Percentiles rank a stretch among this genome's conserved stretches.
phyloP scores from a whole-genome alignment of 2,329 filamentous ascomycete species.

The Stromatinia cepivora region DNA sequence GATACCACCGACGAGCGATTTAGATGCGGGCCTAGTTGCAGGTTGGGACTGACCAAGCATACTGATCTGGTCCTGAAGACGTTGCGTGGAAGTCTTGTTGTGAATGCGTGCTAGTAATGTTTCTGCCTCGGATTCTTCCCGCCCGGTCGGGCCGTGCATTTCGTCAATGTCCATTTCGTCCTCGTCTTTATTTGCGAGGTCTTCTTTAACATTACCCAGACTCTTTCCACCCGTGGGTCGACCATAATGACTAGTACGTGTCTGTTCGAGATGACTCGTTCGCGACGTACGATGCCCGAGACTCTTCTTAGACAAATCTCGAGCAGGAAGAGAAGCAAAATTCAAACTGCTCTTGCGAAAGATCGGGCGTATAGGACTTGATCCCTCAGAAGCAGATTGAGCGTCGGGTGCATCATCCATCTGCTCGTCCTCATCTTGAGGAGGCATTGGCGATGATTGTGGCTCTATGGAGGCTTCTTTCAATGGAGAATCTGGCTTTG shows the following conservation, averaged over 20 bases:
- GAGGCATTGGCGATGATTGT: not conserved
- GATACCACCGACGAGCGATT: conserved; percentile 37
- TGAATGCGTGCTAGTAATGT: conserved; percentile 57
- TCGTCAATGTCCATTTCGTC: conserved; percentile 56
- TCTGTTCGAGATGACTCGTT: conserved; percentile 74
- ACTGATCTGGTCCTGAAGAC: conserved; percentile 89
- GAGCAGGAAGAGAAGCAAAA: conserved; percentile 87
- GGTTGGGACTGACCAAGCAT: conserved; percentile 58
- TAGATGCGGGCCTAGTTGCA: conserved; percentile 38
- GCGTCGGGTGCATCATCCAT: conserved; percentile 50
- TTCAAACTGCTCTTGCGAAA: conserved; percentile 92
- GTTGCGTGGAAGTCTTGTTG: conserved; percentile 90
- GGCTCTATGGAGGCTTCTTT: conserved; percentile 23
- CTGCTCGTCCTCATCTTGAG: conserved; percentile 37
- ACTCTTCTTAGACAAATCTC: conserved; percentile 86
- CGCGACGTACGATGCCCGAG: conserved; percentile 71
- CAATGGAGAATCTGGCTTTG: conserved; percentile 16
- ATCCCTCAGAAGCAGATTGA: conserved; percentile 65
- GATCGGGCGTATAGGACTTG: conserved; percentile 72
- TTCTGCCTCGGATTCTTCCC: conserved; percentile 45
- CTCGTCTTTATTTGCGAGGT: conserved; percentile 54
- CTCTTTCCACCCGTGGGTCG: conserved; percentile 74
- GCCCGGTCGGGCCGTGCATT: conserved; percentile 41
- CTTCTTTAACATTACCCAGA: conserved; percentile 52
- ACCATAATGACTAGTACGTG: conserved; percentile 72